These are phyloP conservation scores for Teunomyces lycoperdinae DNA, from an alignment of 805 yeast genomes.

Conservation along the genomic window DNA sequence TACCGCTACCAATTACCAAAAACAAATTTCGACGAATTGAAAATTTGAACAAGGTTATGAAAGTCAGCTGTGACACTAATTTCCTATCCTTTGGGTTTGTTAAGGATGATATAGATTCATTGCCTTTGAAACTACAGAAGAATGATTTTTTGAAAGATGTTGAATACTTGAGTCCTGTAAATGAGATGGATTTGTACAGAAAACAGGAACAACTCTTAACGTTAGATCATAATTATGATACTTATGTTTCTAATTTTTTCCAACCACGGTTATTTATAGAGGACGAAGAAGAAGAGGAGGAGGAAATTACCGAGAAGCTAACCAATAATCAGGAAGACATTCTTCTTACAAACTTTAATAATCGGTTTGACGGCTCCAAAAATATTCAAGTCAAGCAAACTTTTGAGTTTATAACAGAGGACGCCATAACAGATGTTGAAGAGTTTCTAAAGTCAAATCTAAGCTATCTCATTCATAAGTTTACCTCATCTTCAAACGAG, in stretches of 20 bases:
- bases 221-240: conserved; percentile 21
- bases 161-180: conserved; percentile 50
- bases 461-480: background rate
- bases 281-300: background rate
- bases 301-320: background rate
- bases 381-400: conserved; percentile 1
- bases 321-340: background rate
- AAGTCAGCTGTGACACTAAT: conserved; percentile 62
- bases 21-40: conserved; percentile 55
- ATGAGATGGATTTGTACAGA: conserved; percentile 27
- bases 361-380: background rate
- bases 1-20: conserved; percentile 25
- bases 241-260: conserved; percentile 29
- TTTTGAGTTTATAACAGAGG: background rate
- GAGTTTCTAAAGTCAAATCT: background rate
- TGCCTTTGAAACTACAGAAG: conserved; percentile 52
- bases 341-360: background rate
- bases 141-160: conserved; percentile 53
- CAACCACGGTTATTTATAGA: conserved; percentile 16
- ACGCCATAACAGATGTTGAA: background rate
- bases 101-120: conserved; percentile 56
- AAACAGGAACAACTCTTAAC: conserved; percentile 44
- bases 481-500: background rate
- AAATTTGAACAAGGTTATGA: conserved; percentile 52
- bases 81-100: conserved; percentile 68